Conservation (phyloP, 257 asterid species). For the Rauvolfia tetraphylla region DNA sequence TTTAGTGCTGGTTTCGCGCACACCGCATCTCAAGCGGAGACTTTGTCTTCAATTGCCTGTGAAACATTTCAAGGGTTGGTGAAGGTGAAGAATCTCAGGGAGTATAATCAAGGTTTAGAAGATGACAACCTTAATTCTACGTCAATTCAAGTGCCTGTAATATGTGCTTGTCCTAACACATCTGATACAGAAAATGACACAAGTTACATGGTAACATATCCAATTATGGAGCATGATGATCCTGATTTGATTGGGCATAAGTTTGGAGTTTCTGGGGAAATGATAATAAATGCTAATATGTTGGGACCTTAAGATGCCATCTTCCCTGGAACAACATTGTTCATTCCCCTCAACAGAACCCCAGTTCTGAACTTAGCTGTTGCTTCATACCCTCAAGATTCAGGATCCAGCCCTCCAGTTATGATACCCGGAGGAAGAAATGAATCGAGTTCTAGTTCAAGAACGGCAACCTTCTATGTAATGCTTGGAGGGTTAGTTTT, state of each 20-base stretch:
- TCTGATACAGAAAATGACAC: not conserved
- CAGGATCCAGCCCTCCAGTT: not conserved
- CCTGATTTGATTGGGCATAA: conserved; percentile 4
- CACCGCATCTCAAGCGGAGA: not conserved
- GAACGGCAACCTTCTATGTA: not conserved
- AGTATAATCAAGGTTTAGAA: not conserved
- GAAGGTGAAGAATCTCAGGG: conserved; percentile 3
- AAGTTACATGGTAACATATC: conserved; percentile 9
- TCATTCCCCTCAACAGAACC: conserved; percentile 12
- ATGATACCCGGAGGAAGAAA: not conserved
- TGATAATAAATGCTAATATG: not conserved
- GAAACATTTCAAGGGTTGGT: conserved; percentile 17
- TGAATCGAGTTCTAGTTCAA: not conserved
- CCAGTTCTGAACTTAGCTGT: conserved; percentile 3
- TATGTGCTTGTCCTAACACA: conserved; percentile 19
- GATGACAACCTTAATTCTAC: conserved; percentile 8
- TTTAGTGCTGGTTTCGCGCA: not conserved
- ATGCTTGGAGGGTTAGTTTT: conserved; percentile 8
- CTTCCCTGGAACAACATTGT: conserved; percentile 17
- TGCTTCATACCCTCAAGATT: not conserved
- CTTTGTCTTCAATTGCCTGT: conserved; percentile 7
- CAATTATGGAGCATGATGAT: conserved; percentile 11
- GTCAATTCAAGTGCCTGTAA: conserved; percentile 13
- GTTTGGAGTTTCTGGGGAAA: conserved; percentile 7
- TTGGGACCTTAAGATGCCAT: conserved; percentile 11